A percentile compares a stretch with the other conserved stretches of the same genome.
Conservation (phyloP, 768 basidiomycete genomes). For the Lactifluus rugatus region DNA sequence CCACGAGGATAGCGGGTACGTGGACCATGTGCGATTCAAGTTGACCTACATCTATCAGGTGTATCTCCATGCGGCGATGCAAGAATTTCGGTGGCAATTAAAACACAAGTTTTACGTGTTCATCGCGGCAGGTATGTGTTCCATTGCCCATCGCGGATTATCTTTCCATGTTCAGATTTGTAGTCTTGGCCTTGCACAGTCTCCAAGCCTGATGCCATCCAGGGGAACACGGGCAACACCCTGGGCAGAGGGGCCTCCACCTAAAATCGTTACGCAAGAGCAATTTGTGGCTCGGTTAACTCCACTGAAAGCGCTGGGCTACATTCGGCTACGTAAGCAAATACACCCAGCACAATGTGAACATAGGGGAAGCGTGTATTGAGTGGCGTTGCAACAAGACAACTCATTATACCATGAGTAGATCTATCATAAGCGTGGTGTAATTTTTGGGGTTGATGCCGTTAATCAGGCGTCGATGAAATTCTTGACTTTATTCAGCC, state of each 20-base stretch:
- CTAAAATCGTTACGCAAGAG: neutral
- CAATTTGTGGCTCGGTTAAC: neutral
- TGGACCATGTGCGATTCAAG: too few relatives aligned
- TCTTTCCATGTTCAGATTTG: neutral
- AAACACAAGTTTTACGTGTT: neutral
- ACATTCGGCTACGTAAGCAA: neutral
- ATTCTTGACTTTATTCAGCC: conserved; percentile 72
- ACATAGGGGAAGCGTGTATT: neutral
- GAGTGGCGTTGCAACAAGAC: conserved; percentile 1
- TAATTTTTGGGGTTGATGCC: conserved; percentile 8
- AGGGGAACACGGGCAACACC: neutral
- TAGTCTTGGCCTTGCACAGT: neutral
- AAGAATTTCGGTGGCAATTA: neutral
- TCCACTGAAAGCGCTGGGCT: neutral
- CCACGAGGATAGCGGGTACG: neutral
- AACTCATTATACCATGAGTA: conserved; percentile 2
- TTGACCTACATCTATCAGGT: neutral
- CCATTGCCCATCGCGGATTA: neutral
- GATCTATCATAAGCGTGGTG: neutral
- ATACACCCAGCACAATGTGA: neutral
- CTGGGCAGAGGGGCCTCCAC: neutral
- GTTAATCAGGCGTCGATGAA: conserved; percentile 57
- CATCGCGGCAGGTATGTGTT: neutral
- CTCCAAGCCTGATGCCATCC: neutral
- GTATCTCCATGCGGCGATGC: neutral